Evolutionary conservation across 371 early-diverging fungal genomes (phyloP).

Genomic region (Phascolomyces articulosus): DNA sequence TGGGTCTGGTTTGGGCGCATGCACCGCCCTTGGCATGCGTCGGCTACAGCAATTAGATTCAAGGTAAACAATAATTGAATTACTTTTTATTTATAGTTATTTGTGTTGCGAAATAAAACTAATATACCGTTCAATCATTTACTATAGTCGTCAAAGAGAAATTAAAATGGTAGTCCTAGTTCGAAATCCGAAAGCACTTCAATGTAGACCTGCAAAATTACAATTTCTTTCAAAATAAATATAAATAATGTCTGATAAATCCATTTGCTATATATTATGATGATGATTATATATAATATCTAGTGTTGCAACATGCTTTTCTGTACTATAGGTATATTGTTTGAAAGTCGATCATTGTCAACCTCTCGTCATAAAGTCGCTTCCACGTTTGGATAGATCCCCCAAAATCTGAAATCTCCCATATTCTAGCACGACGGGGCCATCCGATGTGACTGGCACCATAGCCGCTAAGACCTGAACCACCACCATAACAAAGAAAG

Average conservation of each 20-base stretch:
- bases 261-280: neutral
- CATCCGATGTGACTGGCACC: conserved; percentile 49
- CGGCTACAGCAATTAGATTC: conserved; percentile 26
- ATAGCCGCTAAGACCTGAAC: conserved; percentile 55
- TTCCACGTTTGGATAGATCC: conserved; percentile 53
- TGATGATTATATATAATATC: too few species aligned
- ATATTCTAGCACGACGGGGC: conserved; percentile 52
- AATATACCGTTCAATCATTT: neutral
- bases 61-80: conserved; percentile 13
- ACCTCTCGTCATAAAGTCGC: conserved; percentile 36
- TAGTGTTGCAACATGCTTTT: too few species aligned
- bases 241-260: neutral
- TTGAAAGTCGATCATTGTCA: conserved; percentile 48
- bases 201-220: conserved; percentile 54
- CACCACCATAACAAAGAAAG: conserved; percentile 56
- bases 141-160: conserved; percentile 34
- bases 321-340: conserved; percentile 30
- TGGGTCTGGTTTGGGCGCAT: conserved; percentile 66
- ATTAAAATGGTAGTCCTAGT: conserved; percentile 54
- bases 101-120: neutral
- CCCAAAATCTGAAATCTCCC: conserved; percentile 40
- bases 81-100: too few species aligned
- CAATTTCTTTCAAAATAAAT: conserved; percentile 31
- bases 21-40: conserved; percentile 44
- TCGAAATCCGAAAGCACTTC: conserved; percentile 46